phyloP scores from a whole-genome alignment of 75 land plant species.

The Pseudotsuga menziesii region DNA sequence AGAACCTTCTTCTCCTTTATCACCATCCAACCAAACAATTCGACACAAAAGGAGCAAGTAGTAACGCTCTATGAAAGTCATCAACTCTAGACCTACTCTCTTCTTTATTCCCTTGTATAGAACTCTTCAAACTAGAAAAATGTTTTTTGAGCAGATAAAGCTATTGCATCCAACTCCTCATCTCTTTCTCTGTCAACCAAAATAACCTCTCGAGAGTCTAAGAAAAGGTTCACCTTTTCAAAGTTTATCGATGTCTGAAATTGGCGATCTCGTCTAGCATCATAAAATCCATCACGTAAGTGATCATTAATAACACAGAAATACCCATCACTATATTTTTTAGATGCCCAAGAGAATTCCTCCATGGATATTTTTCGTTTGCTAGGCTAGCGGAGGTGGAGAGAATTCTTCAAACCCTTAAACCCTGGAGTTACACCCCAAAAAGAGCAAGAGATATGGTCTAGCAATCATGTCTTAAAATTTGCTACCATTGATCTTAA shows the following conservation, averaged over 20 bases:
- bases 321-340: constrained; percentile 58
- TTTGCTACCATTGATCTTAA: constrained; percentile 6
- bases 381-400: no score
- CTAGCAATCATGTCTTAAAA: constrained; percentile 13
- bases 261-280: constrained; percentile 85
- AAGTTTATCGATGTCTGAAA: constrained; percentile 56
- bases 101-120: constrained; percentile 13
- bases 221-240: constrained; percentile 39
- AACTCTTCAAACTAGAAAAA: constrained; percentile 32
- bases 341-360: constrained; percentile 34
- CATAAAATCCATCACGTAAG: constrained; percentile 92
- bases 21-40: constrained; percentile 94
- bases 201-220: constrained; percentile 84
- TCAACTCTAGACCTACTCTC: constrained; percentile 12
- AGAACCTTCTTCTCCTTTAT: constrained; percentile 52
- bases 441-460: constrained; percentile 20
- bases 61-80: constrained; percentile 51
- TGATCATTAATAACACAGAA: constrained; percentile 65
- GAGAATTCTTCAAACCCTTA: no score
- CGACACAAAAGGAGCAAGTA: constrained; percentile 90
- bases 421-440: constrained; percentile 59
- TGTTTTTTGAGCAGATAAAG: constrained; percentile 53
- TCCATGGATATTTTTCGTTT: no score
- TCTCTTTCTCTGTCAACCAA: constrained; percentile 82
- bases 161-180: constrained; percentile 79